Base-by-base conservation (phyloP, 2,329 filamentous ascomycete species). In the Nemania serpens region DNA sequence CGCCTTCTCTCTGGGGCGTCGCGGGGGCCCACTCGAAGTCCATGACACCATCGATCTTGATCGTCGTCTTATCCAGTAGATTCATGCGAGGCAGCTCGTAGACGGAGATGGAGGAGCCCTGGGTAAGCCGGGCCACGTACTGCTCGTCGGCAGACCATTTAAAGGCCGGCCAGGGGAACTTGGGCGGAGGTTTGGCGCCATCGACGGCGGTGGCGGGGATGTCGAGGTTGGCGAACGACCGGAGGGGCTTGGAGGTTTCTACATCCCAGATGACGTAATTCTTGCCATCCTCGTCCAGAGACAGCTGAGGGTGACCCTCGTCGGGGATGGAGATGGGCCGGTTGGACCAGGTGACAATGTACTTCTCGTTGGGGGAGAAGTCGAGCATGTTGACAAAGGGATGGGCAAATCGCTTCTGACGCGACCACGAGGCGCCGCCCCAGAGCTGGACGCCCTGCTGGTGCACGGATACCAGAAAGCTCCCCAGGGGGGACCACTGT, bases 261-360 rank as follows among this genome's bases (percentile, higher is more conserved):
- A 98, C 89, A 73, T 98, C 94, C 95, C 95, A 99, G 73, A 99
- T 93, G 73, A 99, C 90, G 77, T 98, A 98, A 84, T 98, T 97
- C 84, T 98, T 98, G 77, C 95, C 95, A 71, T 99, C 94, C 73
- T 99, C 95, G 72, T 98, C 95, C 62, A 93, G 82, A 3, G 91
- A 88, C 52, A 97, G 83, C n/a, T 90, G 82, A 2, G 91, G 89
- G 76, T 96, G 90, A 66, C 91, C 90, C 67, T 88, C 88, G 70
- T 98, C 95, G 61, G 95, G 91, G 59, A 99, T 92, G 63, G 90
- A 87, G 73, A 99, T 96, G 22, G 95, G 93, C 52, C 92, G 87
- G 78, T 94, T 92, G 53, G 95, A 98, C 95, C 95, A 99, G 58
- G 95, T 98, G 58, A 94, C 93, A 58, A 99, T 77, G 78, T 97